Base-by-base conservation (phyloP, 2,329 filamentous ascomycete species). In the Diaporthe capsici region DNA sequence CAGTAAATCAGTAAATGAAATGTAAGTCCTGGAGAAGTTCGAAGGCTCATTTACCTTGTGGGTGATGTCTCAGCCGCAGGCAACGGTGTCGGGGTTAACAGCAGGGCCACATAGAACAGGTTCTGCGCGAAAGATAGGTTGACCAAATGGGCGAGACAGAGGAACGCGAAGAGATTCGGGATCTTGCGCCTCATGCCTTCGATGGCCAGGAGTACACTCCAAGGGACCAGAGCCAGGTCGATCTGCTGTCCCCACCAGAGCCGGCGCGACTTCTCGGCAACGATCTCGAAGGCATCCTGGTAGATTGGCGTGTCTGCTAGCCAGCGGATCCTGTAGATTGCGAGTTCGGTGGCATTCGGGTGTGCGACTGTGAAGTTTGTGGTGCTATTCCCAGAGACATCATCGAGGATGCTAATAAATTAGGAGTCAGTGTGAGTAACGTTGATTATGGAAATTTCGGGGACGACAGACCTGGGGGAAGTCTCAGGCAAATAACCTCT, bases 191-290 rank as follows among this genome's bases (percentile, higher is more conserved):
- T 85, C 60, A 87, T 87, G 79, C 91, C 91, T 82, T 92, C 89
- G 53, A 91, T 85, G 2, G 90, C 88, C 42, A 93, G 84, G 76
- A 92, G 88, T 60, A 90, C 83, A 72, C 88, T 89, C 86, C 89
- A 92, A 1, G 89, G 86, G 42, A 89, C 83, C 17, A 88, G 85
- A 39, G 86, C 88, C 17, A 90, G 83, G 75, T 91, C 89, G 58
- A 90, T 85, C 82, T 93, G 91, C 76, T 90, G 90, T 9, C 88
- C 90, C 89, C 91, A 93, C 87, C 91, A 91, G 80, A 91, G 88
- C 22, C 90, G 87, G 67, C 88, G 87, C 4, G 87, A 85, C 68
- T 87, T 89, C 79, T 89, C 88, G 9, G 89, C 85, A 6, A 91
- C 84, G 34, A 91, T 89, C 76, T 90, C 87, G 75, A 91, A 85